Evolutionary conservation across 2,329 filamentous ascomycete species (phyloP), one percentile per base, ranked within the genome.

Genomic region (Colletotrichum lupini): DNA sequence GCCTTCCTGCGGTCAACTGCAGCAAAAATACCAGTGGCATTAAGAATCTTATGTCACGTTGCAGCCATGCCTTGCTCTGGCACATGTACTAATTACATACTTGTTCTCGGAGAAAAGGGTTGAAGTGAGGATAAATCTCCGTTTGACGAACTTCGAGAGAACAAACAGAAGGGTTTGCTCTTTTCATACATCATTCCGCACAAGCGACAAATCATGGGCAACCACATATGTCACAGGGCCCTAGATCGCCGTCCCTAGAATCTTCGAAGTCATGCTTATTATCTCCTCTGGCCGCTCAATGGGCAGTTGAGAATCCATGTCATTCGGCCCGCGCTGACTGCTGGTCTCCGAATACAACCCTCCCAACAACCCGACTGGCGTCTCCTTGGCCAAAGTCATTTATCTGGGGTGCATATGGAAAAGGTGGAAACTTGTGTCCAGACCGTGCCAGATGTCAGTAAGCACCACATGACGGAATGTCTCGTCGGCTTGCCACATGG

Each of bases 321-420:
- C 28, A 64, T 64, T 64, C 61, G 49, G 61, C 22, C 61, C 61
- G 61, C 53, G 46, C 26, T 46, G 26, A 19, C 61, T 35, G 49
- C 28, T 24, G 53, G 61, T 55, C 22, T 37, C 61, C 61, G 28
- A 55, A 64, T 55, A 12, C 61, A 26, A 64, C 46, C 61, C 61
- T 55, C 14, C 30, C 26, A 52, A n/a, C 19, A 49, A 22, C 42
- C 42, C 19, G 19, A 49, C 42, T 49, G 42, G 19, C 19, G 37
- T 19, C 37, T 19, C 42, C 19, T 49, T 49, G 19, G 42, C 19
- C 19, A 49, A 9, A 49, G 42, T 49, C 19, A 49, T 49, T 49
- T 49, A n/a, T 49, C 42, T 49, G 42, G 42, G 42, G 42, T 49
- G 4, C 42, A 49, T 49, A 49, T 9, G 19, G 1, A 9, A 49